Base-by-base conservation (phyloP, 768 basidiomycete species). In the Kwoniella botswanensis region DNA sequence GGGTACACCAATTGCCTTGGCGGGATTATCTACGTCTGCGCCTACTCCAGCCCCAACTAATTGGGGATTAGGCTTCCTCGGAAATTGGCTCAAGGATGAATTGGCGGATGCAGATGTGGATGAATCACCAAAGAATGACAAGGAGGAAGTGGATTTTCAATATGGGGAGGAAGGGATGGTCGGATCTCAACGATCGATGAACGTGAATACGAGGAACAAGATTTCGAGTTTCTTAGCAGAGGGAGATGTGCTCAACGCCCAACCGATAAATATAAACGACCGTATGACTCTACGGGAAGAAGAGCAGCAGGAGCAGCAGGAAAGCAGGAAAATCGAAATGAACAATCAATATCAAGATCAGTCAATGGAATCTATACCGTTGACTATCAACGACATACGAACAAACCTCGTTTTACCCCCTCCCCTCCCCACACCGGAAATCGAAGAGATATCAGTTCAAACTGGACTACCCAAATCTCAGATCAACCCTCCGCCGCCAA, bases 51-150 rank as follows among this genome's bases (percentile, higher is more conserved):
- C 60, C 6, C 68, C 68, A 17, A 52, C 67, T 18, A 71, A 68
- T n/a, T 74, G 70, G 71, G 76, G 76, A n/a, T 57, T 77, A 22
- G 76, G 76, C 6, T 77, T 77, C 64, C 58, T 74, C 44, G 68
- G 67, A 13, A 69, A 67, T n/a, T 77, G 76, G 76, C 65, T 71
- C 4, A 26, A 54, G 12, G 75, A 42, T 50, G 71, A 72, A 43
- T 17, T 68, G 56, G 42, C 29, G 43, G 58, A 54, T 22, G 50
- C 24, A 17, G n/a, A 53, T 21, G 17, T 35, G 4, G 60, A 29
- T 26, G 61, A 52, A 15, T 6, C 57, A 12, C n/a, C n/a, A 60
- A 50, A 15, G 21, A 43, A 35, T 17, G n/a, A 35, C 11, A 58
- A 41, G 44, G 17, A 22, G 69, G 35, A 35, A 35, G 35, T 35